Evolutionary conservation across 164 flowering plant species (phyloP), one percentile per base, ranked within the genome.

Genomic region (Macadamia integrifolia): DNA sequence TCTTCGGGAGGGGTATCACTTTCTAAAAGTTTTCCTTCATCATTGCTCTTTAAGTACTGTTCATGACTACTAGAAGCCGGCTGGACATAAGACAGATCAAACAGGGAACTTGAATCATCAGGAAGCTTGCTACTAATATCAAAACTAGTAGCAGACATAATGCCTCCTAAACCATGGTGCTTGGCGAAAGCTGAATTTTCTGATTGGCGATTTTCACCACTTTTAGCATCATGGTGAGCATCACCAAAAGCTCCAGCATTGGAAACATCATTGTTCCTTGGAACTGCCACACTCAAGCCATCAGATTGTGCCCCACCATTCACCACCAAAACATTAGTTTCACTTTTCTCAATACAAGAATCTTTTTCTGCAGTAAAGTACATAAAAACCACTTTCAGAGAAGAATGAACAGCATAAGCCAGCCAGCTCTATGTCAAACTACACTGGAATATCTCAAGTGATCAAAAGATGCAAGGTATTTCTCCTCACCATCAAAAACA

Each of bases 1-100:
- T 87, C 88, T 75, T 88, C 93, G 23, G 80, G 80, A 49, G 69
- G 66, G 29, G 62, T 62, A 56, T 62, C 69, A 40, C 72, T 75
- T 57, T 68, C 84, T 10, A 62, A n/a, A 18, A 43, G 61, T 52
- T n/a, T 18, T 71, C 64, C 49, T 69, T 8, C 59, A 69, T 61
- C 68, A 50, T 18, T 69, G 78, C 64, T 74, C 74, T 15, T 42
- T 43, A 44, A 12, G 35, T 30, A 61, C 50, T 59, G 79, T 28
- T 70, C 46, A 72, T 64, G 63, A 30, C 29, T 70, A 71, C 46
- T 69, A 2, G 58, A 66, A 71, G 66, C 61, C 42, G 71, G 82
- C 62, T 79, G 43, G n/a, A 72, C 12, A 43, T 82, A 74, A 48
- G 66, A 72, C 10, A 65, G 23, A 49, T 15, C 67, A 64, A 74